Conservation (phyloP, 805 yeast species). For the Teunomyces stri region DNA sequence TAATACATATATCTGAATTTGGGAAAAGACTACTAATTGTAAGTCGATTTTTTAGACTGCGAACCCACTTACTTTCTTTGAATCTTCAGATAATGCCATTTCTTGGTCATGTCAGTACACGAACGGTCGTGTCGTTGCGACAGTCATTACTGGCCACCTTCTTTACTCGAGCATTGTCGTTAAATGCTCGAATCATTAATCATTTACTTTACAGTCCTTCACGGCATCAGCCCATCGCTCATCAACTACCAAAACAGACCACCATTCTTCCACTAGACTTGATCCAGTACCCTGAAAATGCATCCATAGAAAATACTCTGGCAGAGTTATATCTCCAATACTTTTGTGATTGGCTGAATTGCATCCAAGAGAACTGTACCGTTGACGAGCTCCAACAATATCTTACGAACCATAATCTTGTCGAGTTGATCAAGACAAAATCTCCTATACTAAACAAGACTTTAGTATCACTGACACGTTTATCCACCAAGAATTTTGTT, state of each 20-base stretch:
- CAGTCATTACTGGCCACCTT: neutral
- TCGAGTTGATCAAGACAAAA: neutral
- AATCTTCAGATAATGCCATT: neutral
- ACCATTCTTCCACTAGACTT: constrained; percentile 1
- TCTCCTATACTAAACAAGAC: neutral
- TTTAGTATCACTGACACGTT: neutral
- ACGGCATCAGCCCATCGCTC: constrained; percentile 2
- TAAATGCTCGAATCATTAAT: constrained; percentile 1
- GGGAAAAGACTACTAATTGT: too few relatives aligned
- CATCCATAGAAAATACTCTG: neutral
- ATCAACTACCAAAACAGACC: neutral
- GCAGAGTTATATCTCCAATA: constrained; percentile 1
- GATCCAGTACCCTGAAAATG: neutral
- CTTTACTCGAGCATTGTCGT: neutral
- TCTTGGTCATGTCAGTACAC: neutral
- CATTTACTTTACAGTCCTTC: constrained; percentile 1
- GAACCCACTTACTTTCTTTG: neutral
- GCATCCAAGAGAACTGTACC: neutral
- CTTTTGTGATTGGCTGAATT: constrained; percentile 1
- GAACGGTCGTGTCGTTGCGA: neutral
- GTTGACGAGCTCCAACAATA: neutral
- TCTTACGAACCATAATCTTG: neutral
- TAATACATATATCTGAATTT: constrained; percentile 1
- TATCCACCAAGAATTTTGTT: neutral
- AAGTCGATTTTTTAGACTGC: too few relatives aligned